Evolutionary conservation across 345 rosid species (phyloP).

Genomic region (Arabidopsis arenosa): DNA sequence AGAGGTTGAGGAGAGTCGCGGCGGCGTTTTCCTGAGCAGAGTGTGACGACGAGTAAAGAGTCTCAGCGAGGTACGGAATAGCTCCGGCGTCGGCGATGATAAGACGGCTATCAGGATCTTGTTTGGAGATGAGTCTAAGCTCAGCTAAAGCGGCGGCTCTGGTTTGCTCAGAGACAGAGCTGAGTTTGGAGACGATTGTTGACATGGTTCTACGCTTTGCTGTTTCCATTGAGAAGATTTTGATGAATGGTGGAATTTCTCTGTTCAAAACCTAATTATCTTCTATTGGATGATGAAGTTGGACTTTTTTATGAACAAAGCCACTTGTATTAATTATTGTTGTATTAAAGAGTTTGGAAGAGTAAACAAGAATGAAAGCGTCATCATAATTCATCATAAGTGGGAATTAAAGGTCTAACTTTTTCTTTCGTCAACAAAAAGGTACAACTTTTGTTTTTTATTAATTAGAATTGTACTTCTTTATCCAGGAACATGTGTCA

Average conservation of each 20-base stretch:
- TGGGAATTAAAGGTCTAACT: background rate
- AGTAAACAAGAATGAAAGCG: slow-evolving; percentile 6
- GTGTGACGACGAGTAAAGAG: slow-evolving; percentile 70
- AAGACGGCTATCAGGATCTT: slow-evolving; percentile 72
- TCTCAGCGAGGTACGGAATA: slow-evolving; percentile 79
- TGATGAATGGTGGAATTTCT: no score
- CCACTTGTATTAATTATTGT: background rate
- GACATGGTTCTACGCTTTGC: slow-evolving; percentile 69
- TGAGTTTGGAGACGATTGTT: slow-evolving; percentile 66
- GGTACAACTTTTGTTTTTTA: background rate
- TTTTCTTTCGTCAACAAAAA: background rate
- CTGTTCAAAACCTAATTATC: slow-evolving; percentile 4
- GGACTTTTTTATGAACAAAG: slow-evolving; percentile 22
- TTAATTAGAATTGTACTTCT: background rate
- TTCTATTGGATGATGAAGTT: slow-evolving; percentile 11
- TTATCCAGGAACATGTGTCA: background rate
- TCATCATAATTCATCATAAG: background rate
- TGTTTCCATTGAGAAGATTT: slow-evolving; percentile 58
- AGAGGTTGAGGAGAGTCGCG: slow-evolving; percentile 80
- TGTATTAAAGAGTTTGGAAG: background rate
- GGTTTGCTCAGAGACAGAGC: slow-evolving; percentile 83
- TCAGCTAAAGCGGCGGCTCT: slow-evolving; percentile 75
- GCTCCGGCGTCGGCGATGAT: slow-evolving; percentile 80
- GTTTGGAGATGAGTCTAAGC: slow-evolving; percentile 75
- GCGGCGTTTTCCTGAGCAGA: slow-evolving; percentile 84